phyloP scores from a whole-genome alignment of 2,329 filamentous ascomycete genomes.

The Talaromyces sp. region DNA sequence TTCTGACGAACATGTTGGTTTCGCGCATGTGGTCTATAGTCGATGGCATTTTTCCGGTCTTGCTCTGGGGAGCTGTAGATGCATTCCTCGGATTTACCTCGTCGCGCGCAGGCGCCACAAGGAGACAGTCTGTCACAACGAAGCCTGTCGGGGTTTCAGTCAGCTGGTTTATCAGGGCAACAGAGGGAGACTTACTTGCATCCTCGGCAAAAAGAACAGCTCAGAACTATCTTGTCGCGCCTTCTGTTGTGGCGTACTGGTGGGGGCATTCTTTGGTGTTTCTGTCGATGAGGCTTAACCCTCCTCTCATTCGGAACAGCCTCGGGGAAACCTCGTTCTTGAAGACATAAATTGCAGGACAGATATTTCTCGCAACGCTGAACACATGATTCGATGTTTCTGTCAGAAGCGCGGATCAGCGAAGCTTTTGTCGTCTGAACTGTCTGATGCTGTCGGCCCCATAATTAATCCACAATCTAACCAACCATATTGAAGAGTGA shows the following conservation, averaged over 20 bases:
- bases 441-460: no score
- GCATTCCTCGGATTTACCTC: conserved; percentile 7
- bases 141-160: neutral
- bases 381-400: neutral
- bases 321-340: neutral
- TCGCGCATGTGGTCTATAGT: conserved; percentile 8
- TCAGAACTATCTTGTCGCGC: conserved; percentile 1
- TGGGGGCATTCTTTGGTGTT: neutral
- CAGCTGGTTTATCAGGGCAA: neutral
- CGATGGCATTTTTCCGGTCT: conserved; percentile 8
- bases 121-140: conserved; percentile 9
- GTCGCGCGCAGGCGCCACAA: conserved; percentile 4
- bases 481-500: neutral
- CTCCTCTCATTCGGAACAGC: neutral
- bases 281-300: neutral
- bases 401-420: neutral
- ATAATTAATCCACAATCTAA: neutral
- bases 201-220: conserved; percentile 1
- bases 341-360: neutral
- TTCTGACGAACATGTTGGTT: conserved; percentile 6
- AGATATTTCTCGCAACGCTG: neutral
- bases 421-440: neutral
- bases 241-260: neutral
- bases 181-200: neutral
- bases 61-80: conserved; percentile 4